Evolutionary conservation across 1,139 yeast species (phyloP).

Genomic region (Candida glucosophila): DNA sequence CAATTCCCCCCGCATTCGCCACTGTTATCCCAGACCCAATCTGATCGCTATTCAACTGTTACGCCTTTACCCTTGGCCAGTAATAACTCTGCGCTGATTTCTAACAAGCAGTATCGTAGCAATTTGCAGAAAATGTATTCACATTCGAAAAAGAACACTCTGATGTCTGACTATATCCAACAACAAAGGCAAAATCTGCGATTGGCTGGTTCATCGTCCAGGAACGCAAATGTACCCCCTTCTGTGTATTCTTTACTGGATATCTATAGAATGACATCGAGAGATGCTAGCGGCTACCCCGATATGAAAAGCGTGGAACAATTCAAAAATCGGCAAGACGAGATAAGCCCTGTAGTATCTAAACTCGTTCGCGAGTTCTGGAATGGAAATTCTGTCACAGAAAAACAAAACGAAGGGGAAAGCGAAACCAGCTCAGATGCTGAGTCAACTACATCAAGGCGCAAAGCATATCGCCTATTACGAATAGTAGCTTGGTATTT

Average conservation of each 20-base stretch:
- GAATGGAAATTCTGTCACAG: conserved; percentile 5
- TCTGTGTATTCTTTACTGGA: conserved; percentile 1
- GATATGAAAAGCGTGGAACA: no score
- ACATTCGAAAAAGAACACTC: conserved; percentile 34
- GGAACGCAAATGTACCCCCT: conserved; percentile 5
- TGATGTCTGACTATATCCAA: conserved; percentile 29
- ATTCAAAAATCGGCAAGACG: conserved; percentile 39
- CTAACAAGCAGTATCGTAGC: conserved; percentile 23
- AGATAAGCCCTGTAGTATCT: conserved; percentile 32
- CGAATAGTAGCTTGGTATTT: conserved; percentile 21
- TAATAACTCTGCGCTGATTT: conserved; percentile 11
- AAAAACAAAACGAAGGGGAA: conserved; percentile 3
- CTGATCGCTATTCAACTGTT: conserved; percentile 30
- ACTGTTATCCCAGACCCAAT: conserved; percentile 23
- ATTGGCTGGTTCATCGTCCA: conserved; percentile 7
- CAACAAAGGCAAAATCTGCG: conserved; percentile 23
- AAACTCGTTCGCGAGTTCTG: conserved; percentile 31
- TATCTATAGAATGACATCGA: conserved; percentile 11
- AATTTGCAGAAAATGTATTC: conserved; percentile 38
- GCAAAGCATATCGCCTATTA: conserved; percentile 13
- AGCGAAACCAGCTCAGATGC: conserved; percentile 9
- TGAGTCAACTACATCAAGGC: conserved; percentile 14
- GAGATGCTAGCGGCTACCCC: no score
- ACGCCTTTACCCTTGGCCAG: conserved; percentile 27
- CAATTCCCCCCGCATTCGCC: conserved; percentile 32